Evolutionary conservation across 1,139 yeast species (phyloP).

Genomic region (Diutina scorzettiae): DNA sequence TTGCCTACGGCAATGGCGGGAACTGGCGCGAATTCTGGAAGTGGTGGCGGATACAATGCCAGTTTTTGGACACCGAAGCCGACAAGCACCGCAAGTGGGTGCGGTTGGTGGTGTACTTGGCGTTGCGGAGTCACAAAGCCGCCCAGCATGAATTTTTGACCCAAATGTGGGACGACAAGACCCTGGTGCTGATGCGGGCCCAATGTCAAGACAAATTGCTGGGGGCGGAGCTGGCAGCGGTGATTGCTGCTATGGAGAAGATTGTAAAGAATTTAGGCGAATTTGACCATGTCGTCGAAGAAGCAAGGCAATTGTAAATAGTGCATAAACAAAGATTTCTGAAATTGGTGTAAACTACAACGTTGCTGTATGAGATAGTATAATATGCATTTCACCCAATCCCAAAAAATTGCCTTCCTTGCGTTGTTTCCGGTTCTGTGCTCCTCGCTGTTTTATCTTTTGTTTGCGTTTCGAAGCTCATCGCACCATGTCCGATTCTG

Average conservation of each 20-base stretch:
- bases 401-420: no score
- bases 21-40: constrained; percentile 2
- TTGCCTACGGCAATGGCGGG: constrained; percentile 1
- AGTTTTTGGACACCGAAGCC: neutral
- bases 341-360: no score
- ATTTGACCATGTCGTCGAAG: neutral
- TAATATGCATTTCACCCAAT: no score
- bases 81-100: neutral
- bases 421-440: no score
- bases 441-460: no score
- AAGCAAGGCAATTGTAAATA: neutral
- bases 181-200: neutral
- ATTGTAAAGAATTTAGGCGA: neutral
- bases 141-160: neutral
- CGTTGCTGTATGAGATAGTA: no score
- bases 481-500: no score
- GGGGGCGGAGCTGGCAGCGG: neutral
- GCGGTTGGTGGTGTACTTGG: neutral
- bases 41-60: constrained; percentile 1
- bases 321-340: no score
- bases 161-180: neutral
- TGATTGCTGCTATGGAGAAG: neutral
- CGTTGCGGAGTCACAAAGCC: neutral
- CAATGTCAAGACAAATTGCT: neutral
- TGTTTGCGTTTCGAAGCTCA: no score